These are phyloP conservation scores for Daldinia bambusicola DNA, from an alignment of 495 filamentous ascomycete species.

Conservation along the genomic window DNA sequence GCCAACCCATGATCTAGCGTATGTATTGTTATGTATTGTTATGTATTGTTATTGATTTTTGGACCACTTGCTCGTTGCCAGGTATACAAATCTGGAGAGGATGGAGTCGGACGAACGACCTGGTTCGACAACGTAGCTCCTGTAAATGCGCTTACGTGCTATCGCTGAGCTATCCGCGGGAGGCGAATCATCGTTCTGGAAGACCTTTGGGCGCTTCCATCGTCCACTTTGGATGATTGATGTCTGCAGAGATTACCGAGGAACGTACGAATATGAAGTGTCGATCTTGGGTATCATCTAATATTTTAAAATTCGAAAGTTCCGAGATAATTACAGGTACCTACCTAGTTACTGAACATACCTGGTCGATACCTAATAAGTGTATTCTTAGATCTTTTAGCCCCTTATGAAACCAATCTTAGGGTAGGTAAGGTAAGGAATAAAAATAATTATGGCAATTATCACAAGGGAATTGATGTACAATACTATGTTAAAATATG, in stretches of 20 bases:
- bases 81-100: conserved; percentile 15
- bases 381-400: too few relatives aligned
- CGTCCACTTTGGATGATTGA: background rate
- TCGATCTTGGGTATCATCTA: conserved; percentile 6
- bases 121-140: conserved; percentile 20
- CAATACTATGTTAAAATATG: background rate
- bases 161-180: background rate
- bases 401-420: background rate
- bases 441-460: background rate
- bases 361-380: too few relatives aligned
- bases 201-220: background rate
- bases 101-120: background rate
- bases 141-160: conserved; percentile 15
- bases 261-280: background rate
- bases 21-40: conserved; percentile 6
- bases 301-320: background rate
- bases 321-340: background rate
- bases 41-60: conserved; percentile 16
- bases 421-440: background rate
- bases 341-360: too few relatives aligned
- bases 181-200: conserved; percentile 11
- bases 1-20: conserved; percentile 1
- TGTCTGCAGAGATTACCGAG: background rate
- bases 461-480: background rate
- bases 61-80: conserved; percentile 9